A percentile compares a stretch with the other conserved stretches of the same genome.
Conservation (phyloP, 23 red algal genomes). For the Chondrus crispus region DNA sequence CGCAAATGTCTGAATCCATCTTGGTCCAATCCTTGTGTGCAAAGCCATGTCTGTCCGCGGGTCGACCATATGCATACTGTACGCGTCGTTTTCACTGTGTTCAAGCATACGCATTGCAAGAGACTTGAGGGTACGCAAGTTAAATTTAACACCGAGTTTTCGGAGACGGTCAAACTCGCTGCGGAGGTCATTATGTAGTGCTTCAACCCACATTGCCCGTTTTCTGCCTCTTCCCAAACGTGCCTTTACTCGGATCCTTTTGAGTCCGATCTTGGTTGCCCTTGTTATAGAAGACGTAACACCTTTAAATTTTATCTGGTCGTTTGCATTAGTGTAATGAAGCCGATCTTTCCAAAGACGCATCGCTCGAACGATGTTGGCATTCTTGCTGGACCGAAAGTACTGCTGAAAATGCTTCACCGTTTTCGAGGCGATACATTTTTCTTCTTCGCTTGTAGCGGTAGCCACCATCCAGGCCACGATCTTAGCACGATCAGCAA, state of each 20-base stretch:
- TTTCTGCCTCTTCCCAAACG: not conserved
- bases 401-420: not conserved
- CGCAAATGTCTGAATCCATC: not conserved
- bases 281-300: not conserved
- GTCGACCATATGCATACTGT: not conserved
- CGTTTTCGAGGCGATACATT: not conserved
- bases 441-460: not conserved
- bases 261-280: not conserved
- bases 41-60: not conserved
- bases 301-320: too few relatives aligned
- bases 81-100: not conserved
- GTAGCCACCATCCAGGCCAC: not conserved
- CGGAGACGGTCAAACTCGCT: not conserved
- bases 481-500: too few relatives aligned
- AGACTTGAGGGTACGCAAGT: not conserved
- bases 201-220: not conserved
- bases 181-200: not conserved
- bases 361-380: not conserved
- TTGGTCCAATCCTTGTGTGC: not conserved
- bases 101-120: not conserved
- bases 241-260: not conserved
- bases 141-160: not conserved
- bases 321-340: not conserved
- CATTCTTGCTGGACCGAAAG: not conserved
- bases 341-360: not conserved